Conservation (phyloP, 1,284 basidiomycete genomes). For the Irpex lacteus region DNA sequence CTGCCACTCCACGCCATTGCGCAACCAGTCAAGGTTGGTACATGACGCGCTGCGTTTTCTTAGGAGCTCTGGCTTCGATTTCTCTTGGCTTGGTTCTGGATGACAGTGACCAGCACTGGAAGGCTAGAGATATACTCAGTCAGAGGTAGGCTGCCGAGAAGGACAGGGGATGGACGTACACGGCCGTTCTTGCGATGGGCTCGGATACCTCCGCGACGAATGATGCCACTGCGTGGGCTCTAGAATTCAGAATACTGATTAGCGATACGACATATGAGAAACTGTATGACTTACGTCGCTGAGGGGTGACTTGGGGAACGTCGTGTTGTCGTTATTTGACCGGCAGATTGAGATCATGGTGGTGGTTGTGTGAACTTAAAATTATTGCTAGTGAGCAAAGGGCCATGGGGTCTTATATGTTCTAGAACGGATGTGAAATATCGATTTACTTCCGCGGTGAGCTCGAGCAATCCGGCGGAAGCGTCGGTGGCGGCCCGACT, state of each 20-base stretch:
- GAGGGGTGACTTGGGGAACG: neutral
- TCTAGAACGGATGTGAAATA: neutral
- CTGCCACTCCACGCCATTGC: conserved; percentile 4
- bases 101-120: neutral
- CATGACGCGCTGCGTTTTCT: conserved; percentile 7
- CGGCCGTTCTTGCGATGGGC: neutral
- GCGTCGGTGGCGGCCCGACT: neutral
- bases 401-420: neutral
- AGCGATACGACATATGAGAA: too few species aligned
- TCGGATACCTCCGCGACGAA: neutral
- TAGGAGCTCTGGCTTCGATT: neutral
- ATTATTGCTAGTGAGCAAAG: neutral
- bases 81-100: neutral
- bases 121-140: neutral
- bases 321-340: neutral
- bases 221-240: neutral
- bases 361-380: neutral
- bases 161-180: neutral
- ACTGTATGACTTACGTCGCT: neutral
- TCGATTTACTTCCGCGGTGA: neutral
- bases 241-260: neutral
- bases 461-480: neutral
- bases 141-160: neutral
- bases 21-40: conserved; percentile 8
- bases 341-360: neutral